Evolutionary conservation across 148 eudicot species (phyloP), one percentile per base, ranked within the genome.

Genomic region (Silene conica): DNA sequence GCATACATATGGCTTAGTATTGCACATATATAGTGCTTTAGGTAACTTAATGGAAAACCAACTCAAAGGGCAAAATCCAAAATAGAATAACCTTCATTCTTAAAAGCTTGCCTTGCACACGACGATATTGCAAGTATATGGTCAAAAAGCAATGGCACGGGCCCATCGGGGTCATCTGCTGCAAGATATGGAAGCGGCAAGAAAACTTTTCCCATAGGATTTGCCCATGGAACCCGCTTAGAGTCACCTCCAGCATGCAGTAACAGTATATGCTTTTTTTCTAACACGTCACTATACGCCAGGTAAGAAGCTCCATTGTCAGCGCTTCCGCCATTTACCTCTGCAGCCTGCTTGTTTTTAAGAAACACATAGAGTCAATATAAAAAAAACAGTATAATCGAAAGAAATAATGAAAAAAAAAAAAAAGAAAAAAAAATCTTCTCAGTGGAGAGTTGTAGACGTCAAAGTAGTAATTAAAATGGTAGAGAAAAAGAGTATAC

Each of bases 181-280:
- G 94, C 99, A 86, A 96, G 80, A 89, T 85, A 96, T 52, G 99
- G 99, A 75, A 96, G 95, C 63, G 99, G 99, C 71, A 96, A 84
- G 84, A 96, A 96, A 73, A 92, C 96, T 83, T 96, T 96, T 18
- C 99, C 99, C 99, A 92, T 96, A 4, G 99, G 97, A 79, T 96
- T 96, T 70, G 99, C 99, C 99, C 99, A 96, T 43, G 99, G 99
- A 66, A 96, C 97, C 80, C 99, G 87, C 83, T 96, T 96, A 14
- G 99, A 96, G 86, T 96, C 99, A 74, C 99, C 99, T 73, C 99
- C 99, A 65, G 99, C 99, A 82, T 92, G 99, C 78, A 96, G 91
- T 80, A 96, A 86, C 45, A 96, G 76, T 70, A 96, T 85, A 80
- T 96, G 96, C 75, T 83, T 90, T 77, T 83, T 83, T 56, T 85